These are phyloP conservation scores for Yarrowia galli DNA, from an alignment of 1,139 yeast genomes.

Conservation along the genomic window DNA sequence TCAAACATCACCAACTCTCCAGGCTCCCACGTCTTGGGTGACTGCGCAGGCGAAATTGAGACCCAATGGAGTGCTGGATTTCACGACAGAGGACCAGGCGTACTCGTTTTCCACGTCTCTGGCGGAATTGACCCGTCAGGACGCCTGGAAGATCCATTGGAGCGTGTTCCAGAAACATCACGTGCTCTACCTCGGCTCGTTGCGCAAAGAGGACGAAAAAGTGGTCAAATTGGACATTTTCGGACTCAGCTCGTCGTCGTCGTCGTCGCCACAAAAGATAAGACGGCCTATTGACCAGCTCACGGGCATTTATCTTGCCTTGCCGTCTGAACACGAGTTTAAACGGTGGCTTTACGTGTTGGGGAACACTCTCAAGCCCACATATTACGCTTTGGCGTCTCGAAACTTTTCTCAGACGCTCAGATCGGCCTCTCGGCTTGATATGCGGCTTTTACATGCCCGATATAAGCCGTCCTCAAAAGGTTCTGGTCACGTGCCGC, in stretches of 20 bases:
- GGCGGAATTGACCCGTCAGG: conserved; percentile 41
- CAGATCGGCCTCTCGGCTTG: conserved; percentile 10
- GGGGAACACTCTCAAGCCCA: conserved; percentile 1
- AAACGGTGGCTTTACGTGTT: conserved; percentile 27
- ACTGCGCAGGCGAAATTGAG: not conserved
- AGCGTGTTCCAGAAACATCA: conserved; percentile 59
- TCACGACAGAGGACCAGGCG: conserved; percentile 27
- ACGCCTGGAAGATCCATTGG: conserved; percentile 56
- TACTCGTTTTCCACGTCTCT: conserved; percentile 18
- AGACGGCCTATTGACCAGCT: conserved; percentile 23
- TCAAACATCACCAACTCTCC: too few species aligned
- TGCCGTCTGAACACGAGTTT: conserved; percentile 29
- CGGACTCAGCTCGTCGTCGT: conserved; percentile 45
- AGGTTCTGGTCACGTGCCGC: conserved; percentile 17
- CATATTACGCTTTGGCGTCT: conserved; percentile 17
- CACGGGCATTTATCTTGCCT: conserved; percentile 16
- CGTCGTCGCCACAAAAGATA: conserved; percentile 2
- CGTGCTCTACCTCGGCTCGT: conserved; percentile 16
- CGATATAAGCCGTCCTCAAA: not conserved
- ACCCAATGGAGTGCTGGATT: conserved; percentile 12
- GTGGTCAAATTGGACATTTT: conserved; percentile 28
- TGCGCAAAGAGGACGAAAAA: conserved; percentile 33
- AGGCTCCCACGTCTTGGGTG: conserved; percentile 13
- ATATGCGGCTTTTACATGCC: conserved; percentile 23
- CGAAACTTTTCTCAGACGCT: conserved; percentile 5